Conservation (phyloP, 202 grass and related monocot species). For the Cymbopogon flexuosus region DNA sequence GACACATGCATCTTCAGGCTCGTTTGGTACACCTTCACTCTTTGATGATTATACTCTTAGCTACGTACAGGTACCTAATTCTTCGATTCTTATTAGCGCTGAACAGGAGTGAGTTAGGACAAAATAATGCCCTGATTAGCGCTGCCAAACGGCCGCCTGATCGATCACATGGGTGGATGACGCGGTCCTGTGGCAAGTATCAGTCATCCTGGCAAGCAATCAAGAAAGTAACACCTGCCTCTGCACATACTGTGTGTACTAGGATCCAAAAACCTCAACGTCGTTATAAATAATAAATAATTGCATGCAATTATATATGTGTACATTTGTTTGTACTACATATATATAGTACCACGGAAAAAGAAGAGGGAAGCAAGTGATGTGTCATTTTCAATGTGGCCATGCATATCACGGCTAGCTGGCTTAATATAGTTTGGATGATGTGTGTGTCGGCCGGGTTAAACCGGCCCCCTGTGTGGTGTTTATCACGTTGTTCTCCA, state of each 20-base stretch:
- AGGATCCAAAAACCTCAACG: too few relatives aligned
- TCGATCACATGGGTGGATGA: too few relatives aligned
- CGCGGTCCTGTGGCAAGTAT: too few relatives aligned
- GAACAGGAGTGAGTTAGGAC: neutral
- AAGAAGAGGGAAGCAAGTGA: neutral
- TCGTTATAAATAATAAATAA: too few relatives aligned
- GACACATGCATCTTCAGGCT: neutral
- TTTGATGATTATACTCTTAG: neutral
- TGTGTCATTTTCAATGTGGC: neutral
- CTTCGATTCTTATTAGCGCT: neutral
- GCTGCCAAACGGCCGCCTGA: neutral
- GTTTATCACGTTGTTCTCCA: neutral
- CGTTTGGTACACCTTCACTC: neutral
- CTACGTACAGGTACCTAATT: neutral
- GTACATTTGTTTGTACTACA: too few relatives aligned
- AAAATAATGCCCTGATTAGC: too few relatives aligned
- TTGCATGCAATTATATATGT: too few relatives aligned
- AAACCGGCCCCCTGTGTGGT: neutral
- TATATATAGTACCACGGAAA: too few relatives aligned
- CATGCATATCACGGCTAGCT: neutral
- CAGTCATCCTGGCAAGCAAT: too few relatives aligned
- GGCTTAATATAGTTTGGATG: too few relatives aligned
- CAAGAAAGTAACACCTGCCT: too few relatives aligned
- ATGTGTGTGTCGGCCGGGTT: neutral
- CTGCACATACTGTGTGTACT: too few relatives aligned